Percentiles rank a stretch among this genome's conserved stretches.
These are phyloP conservation scores for Andrographis paniculata DNA, from an alignment of 305 asterid species.

Conservation along the genomic window DNA sequence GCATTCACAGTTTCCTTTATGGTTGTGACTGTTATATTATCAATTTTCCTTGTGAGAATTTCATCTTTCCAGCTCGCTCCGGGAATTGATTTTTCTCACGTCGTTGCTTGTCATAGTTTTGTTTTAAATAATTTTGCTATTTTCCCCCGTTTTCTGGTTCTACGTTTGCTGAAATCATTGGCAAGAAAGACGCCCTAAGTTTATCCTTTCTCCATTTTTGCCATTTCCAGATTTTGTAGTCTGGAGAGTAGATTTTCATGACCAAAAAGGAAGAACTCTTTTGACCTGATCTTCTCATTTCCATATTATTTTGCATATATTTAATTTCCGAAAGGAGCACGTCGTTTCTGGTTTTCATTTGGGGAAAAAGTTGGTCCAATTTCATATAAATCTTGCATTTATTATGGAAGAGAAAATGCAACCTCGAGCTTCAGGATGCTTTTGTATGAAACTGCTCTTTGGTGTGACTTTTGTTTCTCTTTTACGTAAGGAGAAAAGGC, in stretches of 20 bases:
- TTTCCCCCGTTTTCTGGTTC: neutral
- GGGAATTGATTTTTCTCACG: neutral
- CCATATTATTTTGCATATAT: neutral
- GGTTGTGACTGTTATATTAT: neutral
- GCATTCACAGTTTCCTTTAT: conserved; percentile 5
- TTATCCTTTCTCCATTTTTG: neutral
- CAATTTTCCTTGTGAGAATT: neutral
- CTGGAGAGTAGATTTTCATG: neutral
- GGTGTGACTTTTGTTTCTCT: neutral
- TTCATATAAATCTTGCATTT: neutral
- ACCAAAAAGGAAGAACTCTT: neutral
- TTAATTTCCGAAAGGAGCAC: neutral
- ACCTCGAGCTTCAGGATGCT: conserved; percentile 2
- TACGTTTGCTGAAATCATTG: neutral
- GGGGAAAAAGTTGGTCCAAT: neutral
- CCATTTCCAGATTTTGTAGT: neutral
- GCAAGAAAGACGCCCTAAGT: neutral
- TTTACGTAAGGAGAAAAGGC: neutral
- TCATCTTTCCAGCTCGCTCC: neutral
- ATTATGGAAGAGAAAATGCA: neutral
- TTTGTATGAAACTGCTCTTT: conserved; percentile 11
- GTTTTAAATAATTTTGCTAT: neutral
- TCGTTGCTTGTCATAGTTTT: neutral
- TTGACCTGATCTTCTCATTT: conserved; percentile 8
- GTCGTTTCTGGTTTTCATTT: neutral